These are phyloP conservation scores for Saksenaea vasiformis DNA, from an alignment of 371 early-diverging fungal genomes.

Conservation along the genomic window DNA sequence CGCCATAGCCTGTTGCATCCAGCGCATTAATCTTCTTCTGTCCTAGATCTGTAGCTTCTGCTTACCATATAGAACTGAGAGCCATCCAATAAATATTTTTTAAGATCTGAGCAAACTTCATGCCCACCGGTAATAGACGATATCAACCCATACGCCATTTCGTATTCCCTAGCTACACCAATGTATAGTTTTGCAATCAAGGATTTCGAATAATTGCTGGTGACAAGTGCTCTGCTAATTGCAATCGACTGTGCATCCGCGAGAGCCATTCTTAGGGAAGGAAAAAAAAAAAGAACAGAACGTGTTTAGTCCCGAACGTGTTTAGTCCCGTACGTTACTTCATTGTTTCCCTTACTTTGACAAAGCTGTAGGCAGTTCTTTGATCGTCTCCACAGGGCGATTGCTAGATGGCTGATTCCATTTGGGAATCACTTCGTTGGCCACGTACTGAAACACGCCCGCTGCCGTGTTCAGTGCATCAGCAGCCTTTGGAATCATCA, in stretches of 20 bases:
- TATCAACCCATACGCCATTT: conserved; percentile 61
- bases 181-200: conserved; percentile 63
- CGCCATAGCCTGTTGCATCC: conserved; percentile 48
- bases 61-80: conserved; percentile 52
- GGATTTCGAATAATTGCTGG: conserved; percentile 52
- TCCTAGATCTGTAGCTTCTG: background rate
- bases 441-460: conserved; percentile 58
- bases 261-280: conserved; percentile 44
- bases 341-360: conserved; percentile 45
- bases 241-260: conserved; percentile 56
- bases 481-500: conserved; percentile 39
- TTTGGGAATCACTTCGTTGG: conserved; percentile 53
- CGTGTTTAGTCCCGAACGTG: background rate
- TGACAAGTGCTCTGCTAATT: conserved; percentile 44
- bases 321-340: background rate
- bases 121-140: conserved; percentile 56
- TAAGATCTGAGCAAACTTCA: conserved; percentile 58
- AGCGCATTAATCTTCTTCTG: background rate
- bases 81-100: conserved; percentile 60
- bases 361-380: conserved; percentile 45
- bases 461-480: conserved; percentile 61
- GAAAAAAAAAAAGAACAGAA: no score
- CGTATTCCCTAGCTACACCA: conserved; percentile 64
- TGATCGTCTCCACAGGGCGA: conserved; percentile 47
- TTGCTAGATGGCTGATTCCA: conserved; percentile 40